Percentiles rank a stretch among this genome's conserved stretches.
Conservation (phyloP, 495 filamentous ascomycete genomes). For the Hypoxylon fuscum region DNA sequence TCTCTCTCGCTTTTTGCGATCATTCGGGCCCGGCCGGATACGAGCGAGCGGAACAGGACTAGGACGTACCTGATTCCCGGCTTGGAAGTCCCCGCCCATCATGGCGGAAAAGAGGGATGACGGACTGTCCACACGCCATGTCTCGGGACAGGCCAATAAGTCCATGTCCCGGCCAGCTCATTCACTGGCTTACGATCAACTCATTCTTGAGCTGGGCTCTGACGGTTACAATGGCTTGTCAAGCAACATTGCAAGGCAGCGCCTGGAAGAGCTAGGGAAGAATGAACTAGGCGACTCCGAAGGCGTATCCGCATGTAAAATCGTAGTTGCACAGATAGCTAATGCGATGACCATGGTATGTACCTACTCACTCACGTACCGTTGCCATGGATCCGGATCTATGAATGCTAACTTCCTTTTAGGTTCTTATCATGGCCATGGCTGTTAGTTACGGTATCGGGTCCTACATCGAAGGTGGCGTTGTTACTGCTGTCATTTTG, state of each 20-base stretch:
- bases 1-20: no score
- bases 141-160: conserved; percentile 63
- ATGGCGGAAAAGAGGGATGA: conserved; percentile 8
- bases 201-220: conserved; percentile 66
- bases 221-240: conserved; percentile 70
- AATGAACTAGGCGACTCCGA: conserved; percentile 69
- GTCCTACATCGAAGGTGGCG: conserved; percentile 76
- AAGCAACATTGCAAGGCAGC: conserved; percentile 60
- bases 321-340: conserved; percentile 66
- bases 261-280: conserved; percentile 65
- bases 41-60: no score
- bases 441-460: conserved; percentile 72
- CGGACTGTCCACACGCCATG: conserved; percentile 37
- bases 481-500: conserved; percentile 70
- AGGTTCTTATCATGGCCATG: conserved; percentile 81
- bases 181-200: conserved; percentile 61
- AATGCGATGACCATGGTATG: conserved; percentile 66
- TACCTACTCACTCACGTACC: conserved; percentile 15
- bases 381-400: conserved; percentile 54
- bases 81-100: no score
- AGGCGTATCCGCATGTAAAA: conserved; percentile 73
- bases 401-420: conserved; percentile 4
- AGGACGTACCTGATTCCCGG: no score
- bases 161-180: conserved; percentile 71
- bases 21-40: no score